Conservation (phyloP, 257 asterid genomes). For the Pogostemon cablin region DNA sequence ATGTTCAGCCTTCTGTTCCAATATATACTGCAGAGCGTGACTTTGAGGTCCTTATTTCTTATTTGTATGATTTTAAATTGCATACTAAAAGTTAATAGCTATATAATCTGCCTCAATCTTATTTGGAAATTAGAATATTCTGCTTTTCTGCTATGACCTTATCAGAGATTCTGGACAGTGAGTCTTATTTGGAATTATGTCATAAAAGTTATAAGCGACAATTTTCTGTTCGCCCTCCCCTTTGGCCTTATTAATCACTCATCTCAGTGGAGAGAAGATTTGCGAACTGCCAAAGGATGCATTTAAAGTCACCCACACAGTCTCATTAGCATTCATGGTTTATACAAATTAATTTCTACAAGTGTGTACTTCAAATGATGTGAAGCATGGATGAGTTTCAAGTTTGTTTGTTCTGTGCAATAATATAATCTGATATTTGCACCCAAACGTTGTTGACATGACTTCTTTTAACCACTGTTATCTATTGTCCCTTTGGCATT, state of each 20-base stretch:
- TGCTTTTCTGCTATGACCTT: conserved; percentile 6
- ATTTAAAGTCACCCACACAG: neutral
- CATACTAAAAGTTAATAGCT: conserved; percentile 7
- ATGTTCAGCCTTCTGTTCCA: conserved; percentile 82
- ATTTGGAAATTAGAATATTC: neutral
- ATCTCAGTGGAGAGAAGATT: neutral
- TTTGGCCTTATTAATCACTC: neutral
- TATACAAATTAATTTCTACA: neutral
- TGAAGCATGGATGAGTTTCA: neutral
- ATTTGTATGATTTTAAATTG: conserved; percentile 16
- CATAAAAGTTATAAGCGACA: neutral
- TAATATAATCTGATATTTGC: neutral
- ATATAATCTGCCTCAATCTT: conserved; percentile 7
- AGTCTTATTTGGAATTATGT: neutral
- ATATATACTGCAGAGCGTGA: conserved; percentile 91
- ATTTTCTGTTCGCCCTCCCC: neutral
- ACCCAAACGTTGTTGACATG: neutral
- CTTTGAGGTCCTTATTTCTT: conserved; percentile 69
- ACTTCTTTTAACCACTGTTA: conserved; percentile 1
- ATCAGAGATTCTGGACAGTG: conserved; percentile 4
- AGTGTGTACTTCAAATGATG: conserved; percentile 4
- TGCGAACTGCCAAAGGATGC: conserved; percentile 6
- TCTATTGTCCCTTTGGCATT: neutral
- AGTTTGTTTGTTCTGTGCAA: neutral
- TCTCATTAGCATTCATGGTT: conserved; percentile 4